Base-by-base conservation (phyloP, 768 basidiomycete species). In the Termitomyces sp. region DNA sequence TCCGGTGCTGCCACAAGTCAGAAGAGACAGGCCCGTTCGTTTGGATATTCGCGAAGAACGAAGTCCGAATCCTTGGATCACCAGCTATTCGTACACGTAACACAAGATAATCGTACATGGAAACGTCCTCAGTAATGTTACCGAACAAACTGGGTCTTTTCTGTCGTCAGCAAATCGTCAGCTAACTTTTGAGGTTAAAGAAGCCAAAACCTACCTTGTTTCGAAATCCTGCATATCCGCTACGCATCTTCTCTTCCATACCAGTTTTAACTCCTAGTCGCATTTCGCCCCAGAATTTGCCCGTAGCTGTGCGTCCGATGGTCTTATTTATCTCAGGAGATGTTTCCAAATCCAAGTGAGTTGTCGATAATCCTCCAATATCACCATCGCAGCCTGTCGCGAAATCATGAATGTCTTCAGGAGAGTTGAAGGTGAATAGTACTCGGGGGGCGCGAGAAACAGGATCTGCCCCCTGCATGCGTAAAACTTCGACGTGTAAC, bases 41-140 rank as follows among this genome's bases (percentile, higher is more conserved):
- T 70, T 97, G 94, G 47, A 98, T 75, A 72, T 98, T 98, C 49
- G 93, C 88, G 63, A 89, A 95, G 77, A 94, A 98, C n/a, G 90
- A 86, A 62, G 84, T 84, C 60, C 85, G 83, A 42, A 89, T 89
- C 41, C 82, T 78, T 22, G 86, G 84, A 61, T 92, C 84, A 3
- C 94, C 95, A 26, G 81, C 81, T 58, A 87, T 82, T 16, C 91
- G 86, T 12, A 97, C 73, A 4, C 91, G 86, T 51, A 98, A 74
- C 2, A 86, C 85, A 28, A 98, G 77, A 71, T 88, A 98, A 18
- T 83, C 78, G 68, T 95, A 91, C 39, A 80, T 75, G 34, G 90
- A 88, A 31, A 91, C 83, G 74, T 98, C 94, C 66, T 96, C 93
- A 4, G 79, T 81, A 50, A 92, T 71, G 58, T 92, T 85, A 18